Evolutionary conservation across 2,329 filamentous ascomycete species (phyloP), one percentile per base, ranked within the genome.

Genomic region (Arthrobotrys sphaeroides): DNA sequence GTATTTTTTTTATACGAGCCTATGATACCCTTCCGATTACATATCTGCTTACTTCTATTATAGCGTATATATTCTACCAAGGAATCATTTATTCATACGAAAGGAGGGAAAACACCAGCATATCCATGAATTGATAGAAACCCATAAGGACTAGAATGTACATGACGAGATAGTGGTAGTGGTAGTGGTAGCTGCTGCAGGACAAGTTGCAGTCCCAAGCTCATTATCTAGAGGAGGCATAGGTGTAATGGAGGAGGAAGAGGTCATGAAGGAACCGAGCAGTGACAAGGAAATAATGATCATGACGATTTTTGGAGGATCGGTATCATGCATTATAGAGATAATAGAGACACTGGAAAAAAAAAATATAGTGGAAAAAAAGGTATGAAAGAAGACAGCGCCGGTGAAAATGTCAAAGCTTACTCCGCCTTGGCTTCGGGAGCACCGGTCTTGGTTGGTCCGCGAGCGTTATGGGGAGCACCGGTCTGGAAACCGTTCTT

Each of bases 401-500:
- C 45, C 36, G 22, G n/a, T n/a, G 18, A 33, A 43, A 45, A 36
- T 33, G 12, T 42, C 38, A 5, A 68, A 42, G 55, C 78, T 77
- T 79, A 79, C 62, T 79, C 78, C 53, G 77, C 76, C 40, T 78
- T 77, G 22, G 72, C 73, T 53, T 77, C 66, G 7, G 51, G 51
- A 55, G 51, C 51, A 38, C 31, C 31, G 38, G 73, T 72, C 62
- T 61, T 84, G 78, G 83, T 80, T 81, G 88, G 86, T 82, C 91
- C 92, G 81, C 90, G 90, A 81, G 93, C 87, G 83, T 90, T 91
- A 88, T 96, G 94, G 84, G 93, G 93, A 81, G 88, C 85, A 84
- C 95, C 95, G 81, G 86, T 89, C 88, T 92, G 94, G 92, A 99
- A 99, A 82, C 93, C 94, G 87, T 99, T 99, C 88, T 91, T 93